Evolutionary conservation across 2,329 filamentous ascomycete species (phyloP), one percentile per base, ranked within the genome.

Genomic region (Mycosphaerelloides madeirae): DNA sequence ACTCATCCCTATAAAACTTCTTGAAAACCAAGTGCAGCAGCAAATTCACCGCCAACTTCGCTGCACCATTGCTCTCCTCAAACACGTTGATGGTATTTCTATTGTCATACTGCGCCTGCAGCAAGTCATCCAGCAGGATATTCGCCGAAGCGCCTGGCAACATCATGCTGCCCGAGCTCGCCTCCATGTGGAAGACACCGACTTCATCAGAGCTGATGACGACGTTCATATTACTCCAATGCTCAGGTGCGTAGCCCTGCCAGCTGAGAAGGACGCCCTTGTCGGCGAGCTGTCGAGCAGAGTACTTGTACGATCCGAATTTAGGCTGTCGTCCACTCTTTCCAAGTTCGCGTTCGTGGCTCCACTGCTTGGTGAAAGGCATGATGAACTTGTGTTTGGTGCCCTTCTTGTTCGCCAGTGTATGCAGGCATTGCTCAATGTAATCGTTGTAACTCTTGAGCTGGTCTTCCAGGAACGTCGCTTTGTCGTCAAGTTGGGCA

Each of bases 371-470:
- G 18, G 91, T 96, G 66, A 98, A 98, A 12, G 93, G 93, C 66
- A 98, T 79, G 44, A 96, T 77, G 75, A 96, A 96, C 41, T 85
- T 81, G 43, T 60, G 54, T 14, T 60, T 58, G 67, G 94, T 95
- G 72, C 94, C 94, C 70, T 96, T 96, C 68, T 96, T 95, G 70
- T 87, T 95, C 67, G 97, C 93, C 46, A 98, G 75, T 3, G 94
- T 98, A 48, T 90, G 78, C 87, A 98, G 96, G 38, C 93, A 91
- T 67, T 95, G 90, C 71, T 98, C 94, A 62, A 98, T 95, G 69
- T 98, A 98, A 70, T 98, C 89, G 64, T 98, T 95, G 71, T 98
- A 98, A 54, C 84, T 93, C 75, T 95, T 95, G 49, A 95, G 80
- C 69, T 98, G 93, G 57, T 89, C 85, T 63, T 98, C 93, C 8